Base-by-base conservation (phyloP, 306 rosid species). In the Cucumis hystrix region DNA sequence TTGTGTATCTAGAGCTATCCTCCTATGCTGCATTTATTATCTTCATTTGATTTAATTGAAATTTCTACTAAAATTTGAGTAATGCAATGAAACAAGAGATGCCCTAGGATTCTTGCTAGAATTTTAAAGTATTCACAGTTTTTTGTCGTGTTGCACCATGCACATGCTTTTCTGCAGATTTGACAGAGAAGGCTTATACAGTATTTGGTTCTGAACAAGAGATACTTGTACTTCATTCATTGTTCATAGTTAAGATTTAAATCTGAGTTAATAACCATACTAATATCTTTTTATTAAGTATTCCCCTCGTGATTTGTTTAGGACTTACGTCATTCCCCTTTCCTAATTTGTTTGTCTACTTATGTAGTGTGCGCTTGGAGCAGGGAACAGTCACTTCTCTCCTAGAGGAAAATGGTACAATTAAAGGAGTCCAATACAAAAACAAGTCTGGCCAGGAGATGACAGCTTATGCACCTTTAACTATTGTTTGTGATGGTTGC, bases 401-500 rank as follows among this genome's bases (percentile, higher is more conserved):
- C 62, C 92, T 91, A 72, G 98, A 94, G 83, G 96, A 94, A 77
- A 87, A 89, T 47, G 93, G 91, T 71, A 85, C 85, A 77, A 86
- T 94, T 51, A 90, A 86, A 88, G 98, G 98, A 18, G 98, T 91
- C 77, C 86, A 85, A 58, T 94, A 90, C 87, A 94, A 91, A 89
- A 84, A 77, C 3, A 91, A 87, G 82, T 86, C 86, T 68, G 93
- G 91, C 52, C 78, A 90, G 68, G 97, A 89, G 77, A 74, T 85
- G 81, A 81, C 85, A 37, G 89, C 94, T 51, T 85, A 83, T 83
- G 97, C 97, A 6, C 98, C 97, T 52, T 87, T 94, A 58, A 91
- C 96, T 35, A 82, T 94, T 85, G 97, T 94, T 78, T 94, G 98
- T 81, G 97, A 94, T 78, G 98, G 98, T 18, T 94, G 98, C 80